These are phyloP conservation scores for Castanea sativa DNA, from an alignment of 306 rosid genomes.

Conservation along the genomic window DNA sequence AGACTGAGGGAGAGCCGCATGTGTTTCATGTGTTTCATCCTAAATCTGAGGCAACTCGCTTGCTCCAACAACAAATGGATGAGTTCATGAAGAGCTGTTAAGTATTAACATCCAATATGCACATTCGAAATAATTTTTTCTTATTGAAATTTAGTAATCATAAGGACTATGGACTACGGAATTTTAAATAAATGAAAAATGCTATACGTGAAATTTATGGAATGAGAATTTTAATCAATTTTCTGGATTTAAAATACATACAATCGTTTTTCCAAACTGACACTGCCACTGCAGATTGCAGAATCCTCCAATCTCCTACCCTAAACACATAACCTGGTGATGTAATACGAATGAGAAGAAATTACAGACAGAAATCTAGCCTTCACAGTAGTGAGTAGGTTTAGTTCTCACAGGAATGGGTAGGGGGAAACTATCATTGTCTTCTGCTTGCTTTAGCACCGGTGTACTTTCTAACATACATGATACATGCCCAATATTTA, in stretches of 20 bases:
- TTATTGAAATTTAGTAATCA: not conserved
- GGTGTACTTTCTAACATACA: not conserved
- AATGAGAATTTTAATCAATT: not conserved
- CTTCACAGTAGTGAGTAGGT: not conserved
- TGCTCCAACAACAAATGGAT: conserved; percentile 62
- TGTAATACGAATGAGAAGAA: not conserved
- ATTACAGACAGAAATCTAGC: not conserved
- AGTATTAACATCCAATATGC: conserved; percentile 15
- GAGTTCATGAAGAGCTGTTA: conserved; percentile 47
- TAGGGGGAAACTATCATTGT: not conserved
- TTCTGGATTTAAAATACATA: not conserved
- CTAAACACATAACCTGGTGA: not conserved
- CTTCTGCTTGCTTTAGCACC: not conserved
- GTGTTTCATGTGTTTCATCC: conserved; percentile 56
- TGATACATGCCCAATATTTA: too few species aligned
- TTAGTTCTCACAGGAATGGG: not conserved
- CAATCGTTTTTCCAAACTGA: not conserved
- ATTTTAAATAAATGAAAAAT: not conserved
- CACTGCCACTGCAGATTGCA: not conserved
- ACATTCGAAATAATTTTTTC: not conserved
- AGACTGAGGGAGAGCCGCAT: conserved; percentile 52
- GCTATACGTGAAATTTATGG: not conserved
- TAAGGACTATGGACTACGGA: not conserved
- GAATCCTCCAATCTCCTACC: not conserved
- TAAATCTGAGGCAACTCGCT: conserved; percentile 52